These are phyloP conservation scores for Centrapalus pauciflorus DNA, from an alignment of 129 eudicot species.

Conservation along the genomic window DNA sequence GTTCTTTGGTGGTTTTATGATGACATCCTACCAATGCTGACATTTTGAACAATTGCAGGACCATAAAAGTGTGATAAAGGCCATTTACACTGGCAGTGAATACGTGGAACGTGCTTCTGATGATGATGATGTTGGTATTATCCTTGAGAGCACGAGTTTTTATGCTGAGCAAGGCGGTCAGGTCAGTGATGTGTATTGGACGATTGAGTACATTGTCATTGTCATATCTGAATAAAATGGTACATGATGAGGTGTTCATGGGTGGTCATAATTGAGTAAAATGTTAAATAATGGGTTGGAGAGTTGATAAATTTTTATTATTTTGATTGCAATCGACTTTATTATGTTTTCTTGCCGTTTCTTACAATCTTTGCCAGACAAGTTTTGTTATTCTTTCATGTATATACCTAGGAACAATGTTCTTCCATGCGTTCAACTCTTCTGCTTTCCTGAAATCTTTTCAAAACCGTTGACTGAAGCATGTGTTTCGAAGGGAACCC, in stretches of 20 bases:
- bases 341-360: too few relatives aligned
- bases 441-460: background rate
- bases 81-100: constrained; percentile 81
- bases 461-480: background rate
- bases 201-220: background rate
- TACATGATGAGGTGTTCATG: too few relatives aligned
- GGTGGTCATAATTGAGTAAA: too few relatives aligned
- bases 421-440: too few relatives aligned
- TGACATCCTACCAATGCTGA: background rate
- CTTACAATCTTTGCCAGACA: too few relatives aligned
- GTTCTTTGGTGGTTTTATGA: constrained; percentile 1
- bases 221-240: too few relatives aligned
- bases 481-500: background rate
- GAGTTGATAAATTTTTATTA: too few relatives aligned
- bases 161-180: constrained; percentile 99
- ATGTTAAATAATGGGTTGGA: too few relatives aligned
- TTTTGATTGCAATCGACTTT: too few relatives aligned
- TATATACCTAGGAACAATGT: too few relatives aligned
- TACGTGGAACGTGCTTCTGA: constrained; percentile 60
- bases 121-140: constrained; percentile 72
- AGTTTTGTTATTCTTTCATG: too few relatives aligned
- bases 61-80: constrained; percentile 74
- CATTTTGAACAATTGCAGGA: constrained; percentile 43
- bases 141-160: constrained; percentile 80
- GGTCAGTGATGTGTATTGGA: constrained; percentile 41